Base-by-base conservation (phyloP, 2,329 filamentous ascomycete species). In the Tothia fuscella region DNA sequence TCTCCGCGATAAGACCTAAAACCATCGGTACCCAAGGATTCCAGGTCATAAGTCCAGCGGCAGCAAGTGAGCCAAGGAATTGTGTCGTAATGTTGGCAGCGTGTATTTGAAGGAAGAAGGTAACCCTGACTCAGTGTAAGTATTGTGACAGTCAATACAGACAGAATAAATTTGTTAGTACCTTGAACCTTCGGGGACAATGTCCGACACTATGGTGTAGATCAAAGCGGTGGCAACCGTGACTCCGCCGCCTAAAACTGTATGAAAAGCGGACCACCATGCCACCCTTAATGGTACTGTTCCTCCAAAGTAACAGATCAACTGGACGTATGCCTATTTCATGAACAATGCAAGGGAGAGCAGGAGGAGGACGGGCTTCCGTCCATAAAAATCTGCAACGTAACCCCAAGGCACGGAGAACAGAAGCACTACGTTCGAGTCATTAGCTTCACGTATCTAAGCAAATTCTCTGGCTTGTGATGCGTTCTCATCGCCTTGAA, bases 221-320 rank as follows among this genome's bases (percentile, higher is more conserved):
- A 53, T 47, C 13, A 61, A 24, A 1, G 51, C 52, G 5, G 51
- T 46, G 2, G 53, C 42, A 6, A 55, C 50, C 4, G 52, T 41
- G 3, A 38, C 43, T 1, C 51, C 52, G 29, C 59, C 59, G 12
- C 51, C 50, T 5, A 60, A 34, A 3, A 60, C 14, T 6, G 48
- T 51, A 38, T 55, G 50, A 2, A 55, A 33, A 4, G 57, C 47
- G 14, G 54, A 53, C 2, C 54, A 39, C 56, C 56, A 61, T 10
- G 51, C 45, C 16, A 53, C 41, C n/a, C 52, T 48, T 6, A 62
- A 46, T 17, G 56, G 51, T 30, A 61, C 48, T 2, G 41, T 47
- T 24, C 56, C 53, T 56, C 57, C 60, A 39, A 53, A 58, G 50
- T 55, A 58, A 25, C 51, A 53, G 17, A 62, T 53, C 6, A 56